Conservation (phyloP, 2,329 filamentous ascomycete species). For the Xylaria hypoxylon region DNA sequence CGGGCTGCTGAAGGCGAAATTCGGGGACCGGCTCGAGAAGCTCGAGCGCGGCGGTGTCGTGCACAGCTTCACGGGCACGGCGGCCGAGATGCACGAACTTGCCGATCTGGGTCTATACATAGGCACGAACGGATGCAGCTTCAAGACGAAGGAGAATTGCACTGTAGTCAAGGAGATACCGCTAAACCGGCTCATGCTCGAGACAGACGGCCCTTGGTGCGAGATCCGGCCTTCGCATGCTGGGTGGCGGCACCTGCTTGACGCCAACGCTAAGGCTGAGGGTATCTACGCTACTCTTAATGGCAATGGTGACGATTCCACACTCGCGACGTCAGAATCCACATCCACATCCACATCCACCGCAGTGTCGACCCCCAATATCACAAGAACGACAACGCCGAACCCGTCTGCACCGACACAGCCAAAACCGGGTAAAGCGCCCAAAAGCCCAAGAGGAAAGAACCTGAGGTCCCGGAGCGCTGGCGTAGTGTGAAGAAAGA, state of each 20-base stretch:
- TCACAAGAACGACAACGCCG: slow-evolving; percentile 31
- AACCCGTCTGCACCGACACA: slow-evolving; percentile 35
- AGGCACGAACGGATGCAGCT: slow-evolving; percentile 95
- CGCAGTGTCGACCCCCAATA: slow-evolving; percentile 42
- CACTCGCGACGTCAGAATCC: slow-evolving; percentile 22
- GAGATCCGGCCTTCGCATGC: slow-evolving; percentile 92
- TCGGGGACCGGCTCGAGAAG: slow-evolving; percentile 69
- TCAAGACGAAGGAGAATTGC: slow-evolving; percentile 94
- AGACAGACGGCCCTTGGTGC: slow-evolving; percentile 98
- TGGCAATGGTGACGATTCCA: slow-evolving; percentile 15
- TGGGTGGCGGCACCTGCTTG: slow-evolving; percentile 75
- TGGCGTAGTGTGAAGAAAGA: slow-evolving; percentile 95
- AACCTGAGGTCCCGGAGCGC: slow-evolving; percentile 75
- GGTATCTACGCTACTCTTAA: slow-evolving; percentile 17
- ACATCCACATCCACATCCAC: slow-evolving; percentile 35
- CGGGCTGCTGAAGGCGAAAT: slow-evolving; percentile 69
- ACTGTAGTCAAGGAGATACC: slow-evolving; percentile 83
- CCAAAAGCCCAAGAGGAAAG: slow-evolving; percentile 66
- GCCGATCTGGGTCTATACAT: slow-evolving; percentile 86
- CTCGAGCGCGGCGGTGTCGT: slow-evolving; percentile 85
- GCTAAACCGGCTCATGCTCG: slow-evolving; percentile 85
- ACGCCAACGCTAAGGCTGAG: slow-evolving; percentile 48
- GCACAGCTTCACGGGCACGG: slow-evolving; percentile 92
- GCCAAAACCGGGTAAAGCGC: slow-evolving; percentile 36
- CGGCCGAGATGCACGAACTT: slow-evolving; percentile 84